Conservation (phyloP, 768 basidiomycete genomes). For the Auricularia heimuer region DNA sequence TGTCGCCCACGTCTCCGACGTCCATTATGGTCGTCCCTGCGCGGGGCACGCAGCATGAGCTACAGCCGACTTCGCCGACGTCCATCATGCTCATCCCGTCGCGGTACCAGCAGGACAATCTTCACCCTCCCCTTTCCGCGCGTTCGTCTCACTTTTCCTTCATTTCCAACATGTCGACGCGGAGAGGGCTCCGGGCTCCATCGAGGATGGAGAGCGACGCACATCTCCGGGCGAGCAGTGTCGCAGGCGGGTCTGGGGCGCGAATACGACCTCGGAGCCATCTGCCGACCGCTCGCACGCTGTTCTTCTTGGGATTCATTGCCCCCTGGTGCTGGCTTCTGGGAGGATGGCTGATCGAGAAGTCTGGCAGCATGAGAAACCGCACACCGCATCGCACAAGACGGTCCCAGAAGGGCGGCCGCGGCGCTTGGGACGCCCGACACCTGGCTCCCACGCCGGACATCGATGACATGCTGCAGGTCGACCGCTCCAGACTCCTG, state of each 20-base stretch:
- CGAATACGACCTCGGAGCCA: not conserved
- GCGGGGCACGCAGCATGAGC: not conserved
- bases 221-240: not conserved
- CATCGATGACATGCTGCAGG: not conserved
- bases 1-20: not conserved
- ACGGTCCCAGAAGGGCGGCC: not conserved
- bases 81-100: not conserved
- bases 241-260: not conserved
- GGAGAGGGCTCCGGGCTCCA: not conserved
- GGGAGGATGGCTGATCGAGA: slow-evolving; percentile 60
- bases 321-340: slow-evolving; percentile 69
- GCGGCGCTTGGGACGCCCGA: not conserved
- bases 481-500: not conserved
- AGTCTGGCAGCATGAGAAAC: not conserved
- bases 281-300: slow-evolving; percentile 4
- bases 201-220: not conserved
- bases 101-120: not conserved
- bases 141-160: not conserved
- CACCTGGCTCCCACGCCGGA: not conserved
- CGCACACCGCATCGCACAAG: not conserved
- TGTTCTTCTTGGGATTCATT: slow-evolving; percentile 71
- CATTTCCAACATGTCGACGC: not conserved
- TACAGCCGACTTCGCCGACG: not conserved
- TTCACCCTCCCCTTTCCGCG: not conserved
- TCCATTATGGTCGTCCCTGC: not conserved